Base-by-base conservation (phyloP, 202 grass and related monocot genomes). In the Cymbopogon flexuosus region DNA sequence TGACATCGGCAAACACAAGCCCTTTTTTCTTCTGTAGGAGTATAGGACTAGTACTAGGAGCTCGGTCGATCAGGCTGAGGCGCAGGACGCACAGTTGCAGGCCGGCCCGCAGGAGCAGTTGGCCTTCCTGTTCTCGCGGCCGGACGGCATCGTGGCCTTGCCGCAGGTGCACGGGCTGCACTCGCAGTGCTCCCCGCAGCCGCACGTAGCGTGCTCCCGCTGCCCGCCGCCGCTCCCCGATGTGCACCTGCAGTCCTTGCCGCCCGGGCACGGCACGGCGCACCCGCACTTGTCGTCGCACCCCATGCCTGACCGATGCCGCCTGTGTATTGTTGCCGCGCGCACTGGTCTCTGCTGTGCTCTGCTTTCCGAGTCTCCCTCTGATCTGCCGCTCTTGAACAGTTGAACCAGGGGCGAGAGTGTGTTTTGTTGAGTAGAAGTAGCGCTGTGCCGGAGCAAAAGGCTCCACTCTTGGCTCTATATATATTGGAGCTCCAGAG, bases 271-370 rank as follows among this genome's bases (percentile, higher is more conserved):
- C 5, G 90, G 90, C 5, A 93, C 81, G 34, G 49, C 52, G 83
- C 90, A 93, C 40, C 90, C 90, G 73, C 90, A 93, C 88, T 79
- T 88, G 23, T 84, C 57, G 69, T 93, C 85, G 68, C 84, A 88
- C 12, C 59, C 83, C 88, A 83, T 83, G 23, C 56, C 9, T 24
- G 54, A 51, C 1, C 8, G 36, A 6, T 39, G 36, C 36, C 36
- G 46, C 47, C 45, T 47, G 42, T 41, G 30, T 11, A 8, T 10
- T 2, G 10, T 3, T 46, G 41, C 15, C 30, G 5, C 18, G 3
- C 62, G 14, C 10, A 2, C 10, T 2, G 14, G 41, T 13, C 43
- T 47, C 7, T 15, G 16, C 62, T 8, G 29, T 3, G n/a, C 10
- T 40, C 5, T n/a, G 31, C 14, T 39, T 10, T 18, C 62, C 14